Conservation (phyloP, 768 basidiomycete genomes). For the Lyophyllum semitale region DNA sequence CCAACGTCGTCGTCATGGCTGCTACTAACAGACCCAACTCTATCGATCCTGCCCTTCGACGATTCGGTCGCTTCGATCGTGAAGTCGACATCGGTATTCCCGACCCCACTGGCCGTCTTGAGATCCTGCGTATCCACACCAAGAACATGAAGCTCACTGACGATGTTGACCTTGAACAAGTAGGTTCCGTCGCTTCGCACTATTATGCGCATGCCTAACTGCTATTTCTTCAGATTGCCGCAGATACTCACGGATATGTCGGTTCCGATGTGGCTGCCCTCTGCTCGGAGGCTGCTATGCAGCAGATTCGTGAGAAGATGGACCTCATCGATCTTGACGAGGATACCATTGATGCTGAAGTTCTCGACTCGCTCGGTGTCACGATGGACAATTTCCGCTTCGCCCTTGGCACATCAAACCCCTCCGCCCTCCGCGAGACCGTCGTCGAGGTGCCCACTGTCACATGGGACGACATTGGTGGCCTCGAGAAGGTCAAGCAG, state of each 20-base stretch:
- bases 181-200: constrained; percentile 23
- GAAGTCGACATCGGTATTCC: constrained; percentile 99
- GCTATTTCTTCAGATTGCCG: constrained; percentile 74
- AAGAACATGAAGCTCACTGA: constrained; percentile 99
- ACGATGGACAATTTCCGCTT: constrained; percentile 99
- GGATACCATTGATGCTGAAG: constrained; percentile 99
- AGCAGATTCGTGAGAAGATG: constrained; percentile 99
- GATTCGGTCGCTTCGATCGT: constrained; percentile 98
- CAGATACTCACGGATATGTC: constrained; percentile 99
- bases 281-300: constrained; percentile 99
- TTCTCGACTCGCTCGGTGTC: constrained; percentile 97
- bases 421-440: constrained; percentile 97
- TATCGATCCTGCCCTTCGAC: constrained; percentile 97
- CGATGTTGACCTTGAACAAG: constrained; percentile 97
- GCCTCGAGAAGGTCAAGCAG: constrained; percentile 98
- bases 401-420: constrained; percentile 95
- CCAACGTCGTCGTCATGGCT: constrained; percentile 99
- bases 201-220: constrained; percentile 5
- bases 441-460: constrained; percentile 99
- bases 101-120: constrained; percentile 97
- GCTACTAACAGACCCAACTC: constrained; percentile 99
- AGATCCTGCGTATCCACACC: constrained; percentile 98
- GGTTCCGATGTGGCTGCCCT: constrained; percentile 97
- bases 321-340: constrained; percentile 94
- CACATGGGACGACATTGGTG: constrained; percentile 99